Percentiles rank a stretch among this genome's conserved stretches.
phyloP scores from a whole-genome alignment of 2,329 filamentous ascomycete genomes.

The Rhexocercosporidium sp. region DNA sequence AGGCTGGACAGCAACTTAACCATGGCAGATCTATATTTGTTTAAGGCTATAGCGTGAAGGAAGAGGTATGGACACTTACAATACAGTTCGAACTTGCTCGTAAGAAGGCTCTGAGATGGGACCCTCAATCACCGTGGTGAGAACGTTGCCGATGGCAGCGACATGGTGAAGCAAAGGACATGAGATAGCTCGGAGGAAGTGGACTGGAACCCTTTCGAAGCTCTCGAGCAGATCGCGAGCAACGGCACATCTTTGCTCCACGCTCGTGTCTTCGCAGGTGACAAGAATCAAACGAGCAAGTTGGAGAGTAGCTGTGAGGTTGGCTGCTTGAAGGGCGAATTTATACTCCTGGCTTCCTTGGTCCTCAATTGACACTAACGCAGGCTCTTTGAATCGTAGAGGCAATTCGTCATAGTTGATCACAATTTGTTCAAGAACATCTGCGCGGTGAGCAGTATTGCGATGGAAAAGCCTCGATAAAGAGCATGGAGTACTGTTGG shows the following conservation, averaged over 20 bases:
- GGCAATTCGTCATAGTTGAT: conserved; percentile 26
- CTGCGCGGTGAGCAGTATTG: conserved; percentile 13
- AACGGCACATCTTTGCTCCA: conserved; percentile 52
- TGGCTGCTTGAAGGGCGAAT: conserved; percentile 55
- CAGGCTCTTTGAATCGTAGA: conserved; percentile 27
- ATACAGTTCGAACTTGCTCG: conserved; percentile 45
- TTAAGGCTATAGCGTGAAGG: not conserved
- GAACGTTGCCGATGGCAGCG: conserved; percentile 53
- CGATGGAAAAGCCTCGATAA: conserved; percentile 15
- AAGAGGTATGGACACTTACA: conserved; percentile 36
- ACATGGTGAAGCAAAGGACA: conserved; percentile 56
- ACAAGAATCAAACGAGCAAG: conserved; percentile 55
- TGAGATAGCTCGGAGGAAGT: conserved; percentile 53
- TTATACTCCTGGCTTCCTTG: conserved; percentile 25
- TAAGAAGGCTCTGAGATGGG: conserved; percentile 29
- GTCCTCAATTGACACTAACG: not conserved
- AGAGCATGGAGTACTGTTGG: conserved; percentile 7
- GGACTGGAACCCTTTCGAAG: conserved; percentile 49
- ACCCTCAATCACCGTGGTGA: conserved; percentile 51
- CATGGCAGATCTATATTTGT: conserved; percentile 42
- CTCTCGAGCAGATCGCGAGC: conserved; percentile 50
- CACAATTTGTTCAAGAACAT: conserved; percentile 27
- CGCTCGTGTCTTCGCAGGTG: conserved; percentile 42
- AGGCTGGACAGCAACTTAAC: conserved; percentile 52
- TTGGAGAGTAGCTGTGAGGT: conserved; percentile 51